These are phyloP conservation scores for Stachybotrys elegans DNA, from an alignment of 2,329 filamentous ascomycete species.

Conservation along the genomic window DNA sequence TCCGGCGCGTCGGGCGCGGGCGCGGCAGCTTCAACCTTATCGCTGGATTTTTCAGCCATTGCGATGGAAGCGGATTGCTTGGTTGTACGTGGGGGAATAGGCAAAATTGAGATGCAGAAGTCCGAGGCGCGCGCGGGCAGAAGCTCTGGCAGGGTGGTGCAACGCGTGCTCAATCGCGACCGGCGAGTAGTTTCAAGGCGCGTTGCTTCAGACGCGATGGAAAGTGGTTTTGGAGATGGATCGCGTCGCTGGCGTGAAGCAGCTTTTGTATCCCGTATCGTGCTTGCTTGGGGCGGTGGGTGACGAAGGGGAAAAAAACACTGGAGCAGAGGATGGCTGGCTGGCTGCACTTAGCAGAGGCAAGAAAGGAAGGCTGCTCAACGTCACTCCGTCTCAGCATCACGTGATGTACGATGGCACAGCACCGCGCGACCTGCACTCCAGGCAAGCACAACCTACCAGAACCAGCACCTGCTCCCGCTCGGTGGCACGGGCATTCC, in stretches of 20 bases:
- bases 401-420: no score
- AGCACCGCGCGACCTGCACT: no score
- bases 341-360: constrained; percentile 8
- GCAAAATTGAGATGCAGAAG: constrained; percentile 4
- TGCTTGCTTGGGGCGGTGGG: constrained; percentile 27
- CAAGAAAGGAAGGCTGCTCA: constrained; percentile 24
- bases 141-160: no score
- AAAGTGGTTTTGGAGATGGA: constrained; percentile 20
- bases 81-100: constrained; percentile 2
- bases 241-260: constrained; percentile 25
- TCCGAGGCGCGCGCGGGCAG: no score
- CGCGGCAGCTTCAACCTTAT: constrained; percentile 30
- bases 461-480: no score
- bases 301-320: constrained; percentile 32
- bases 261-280: constrained; percentile 23
- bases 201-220: constrained; percentile 24
- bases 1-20: constrained; percentile 25
- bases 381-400: constrained; percentile 25
- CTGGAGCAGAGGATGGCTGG: constrained; percentile 21
- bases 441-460: no score
- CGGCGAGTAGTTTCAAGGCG: constrained; percentile 21
- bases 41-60: constrained; percentile 34
- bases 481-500: no score
- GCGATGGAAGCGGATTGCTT: constrained; percentile 15
- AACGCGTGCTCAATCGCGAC: constrained; percentile 16